Evolutionary conservation across 73 alveolate genomes (phyloP).

Genomic region (Stentor roeselii): DNA sequence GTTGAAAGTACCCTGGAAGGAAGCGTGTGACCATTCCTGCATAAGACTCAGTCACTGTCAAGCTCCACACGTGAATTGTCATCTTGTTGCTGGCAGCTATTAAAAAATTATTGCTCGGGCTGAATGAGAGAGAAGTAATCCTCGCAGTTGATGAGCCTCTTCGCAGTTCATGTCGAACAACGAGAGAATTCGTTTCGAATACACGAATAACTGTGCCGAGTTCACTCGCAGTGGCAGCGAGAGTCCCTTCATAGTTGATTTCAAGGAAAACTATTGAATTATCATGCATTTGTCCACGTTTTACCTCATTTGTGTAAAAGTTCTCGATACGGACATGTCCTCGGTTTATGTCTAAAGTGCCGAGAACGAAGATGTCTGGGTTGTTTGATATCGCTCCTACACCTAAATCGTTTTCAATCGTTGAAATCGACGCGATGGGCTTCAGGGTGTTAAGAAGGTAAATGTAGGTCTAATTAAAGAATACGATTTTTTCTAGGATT

Average conservation of each 20-base stretch:
- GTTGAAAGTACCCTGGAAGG: background rate
- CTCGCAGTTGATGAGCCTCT: slow-evolving; percentile 8
- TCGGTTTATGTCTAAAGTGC: slow-evolving; percentile 6
- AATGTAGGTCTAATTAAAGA: background rate
- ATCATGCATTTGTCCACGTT: background rate
- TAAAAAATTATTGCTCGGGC: background rate
- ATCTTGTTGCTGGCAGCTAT: background rate
- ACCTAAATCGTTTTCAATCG: background rate
- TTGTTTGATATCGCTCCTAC: slow-evolving; percentile 9
- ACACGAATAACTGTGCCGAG: slow-evolving; percentile 18
- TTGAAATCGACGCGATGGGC: slow-evolving; percentile 20
- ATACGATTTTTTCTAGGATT: slow-evolving; percentile 1
- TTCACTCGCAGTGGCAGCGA: slow-evolving; percentile 16
- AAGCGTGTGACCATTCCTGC: background rate
- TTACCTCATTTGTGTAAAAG: background rate
- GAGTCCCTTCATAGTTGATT: background rate
- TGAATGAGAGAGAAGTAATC: background rate
- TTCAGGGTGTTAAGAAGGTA: slow-evolving; percentile 5
- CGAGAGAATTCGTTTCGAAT: background rate
- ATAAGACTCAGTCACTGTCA: background rate
- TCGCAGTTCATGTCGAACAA: background rate
- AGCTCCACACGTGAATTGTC: background rate
- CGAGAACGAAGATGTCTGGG: slow-evolving; percentile 12
- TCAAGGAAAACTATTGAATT: background rate
- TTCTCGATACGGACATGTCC: slow-evolving; percentile 12